phyloP scores from a whole-genome alignment of 305 asterid genomes.

The Rubia occidens region DNA sequence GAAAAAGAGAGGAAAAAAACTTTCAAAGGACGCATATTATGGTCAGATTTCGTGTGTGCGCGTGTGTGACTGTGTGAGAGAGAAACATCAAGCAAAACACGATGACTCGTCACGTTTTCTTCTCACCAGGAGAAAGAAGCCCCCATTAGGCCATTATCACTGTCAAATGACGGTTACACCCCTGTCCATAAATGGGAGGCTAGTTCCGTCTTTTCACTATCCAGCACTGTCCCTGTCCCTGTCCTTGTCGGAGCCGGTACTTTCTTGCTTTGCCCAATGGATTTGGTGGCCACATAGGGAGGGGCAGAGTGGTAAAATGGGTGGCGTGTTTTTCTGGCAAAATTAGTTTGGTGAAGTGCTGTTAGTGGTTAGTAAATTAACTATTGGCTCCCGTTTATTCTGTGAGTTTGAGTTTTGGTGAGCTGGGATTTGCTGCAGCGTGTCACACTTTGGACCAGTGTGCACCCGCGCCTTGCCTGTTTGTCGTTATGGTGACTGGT shows the following conservation, averaged over 20 bases:
- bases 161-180: slow-evolving; percentile 22
- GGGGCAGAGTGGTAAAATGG: slow-evolving; percentile 21
- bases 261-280: slow-evolving; percentile 15
- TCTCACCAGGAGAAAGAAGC: slow-evolving; percentile 23
- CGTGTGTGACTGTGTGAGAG: background rate
- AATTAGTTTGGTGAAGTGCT: slow-evolving; percentile 44
- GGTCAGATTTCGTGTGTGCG: slow-evolving; percentile 29
- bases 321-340: slow-evolving; percentile 66
- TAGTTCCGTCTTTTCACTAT: slow-evolving; percentile 16
- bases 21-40: slow-evolving; percentile 36
- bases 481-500: slow-evolving; percentile 34
- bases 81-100: background rate
- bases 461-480: slow-evolving; percentile 23
- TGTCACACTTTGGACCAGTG: slow-evolving; percentile 18
- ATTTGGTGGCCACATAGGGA: slow-evolving; percentile 15
- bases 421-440: slow-evolving; percentile 25
- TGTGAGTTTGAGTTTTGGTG: slow-evolving; percentile 2
- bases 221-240: slow-evolving; percentile 17
- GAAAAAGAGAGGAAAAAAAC: slow-evolving; percentile 13
- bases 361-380: slow-evolving; percentile 30
- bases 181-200: slow-evolving; percentile 18
- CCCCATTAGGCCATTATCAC: slow-evolving; percentile 19
- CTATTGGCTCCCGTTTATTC: background rate
- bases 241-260: slow-evolving; percentile 28
- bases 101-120: slow-evolving; percentile 45